A percentile compares a stretch with the other conserved stretches of the same genome.
These are phyloP conservation scores for Globisporangium irregulare DNA, from an alignment of 352 stramenopile species.

Conservation along the genomic window DNA sequence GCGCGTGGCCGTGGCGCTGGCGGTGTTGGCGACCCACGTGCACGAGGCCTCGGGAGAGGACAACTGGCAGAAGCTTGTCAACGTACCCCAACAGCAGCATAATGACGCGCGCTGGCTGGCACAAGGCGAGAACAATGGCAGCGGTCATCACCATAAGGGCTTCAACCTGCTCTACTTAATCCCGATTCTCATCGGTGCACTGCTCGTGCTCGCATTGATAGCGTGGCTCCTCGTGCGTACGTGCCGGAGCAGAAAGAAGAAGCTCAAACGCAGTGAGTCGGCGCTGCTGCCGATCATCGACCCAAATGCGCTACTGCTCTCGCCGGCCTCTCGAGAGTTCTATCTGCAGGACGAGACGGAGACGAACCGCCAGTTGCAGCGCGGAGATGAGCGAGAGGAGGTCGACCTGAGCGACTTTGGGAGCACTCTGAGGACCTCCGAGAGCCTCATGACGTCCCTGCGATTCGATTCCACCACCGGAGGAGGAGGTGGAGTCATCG, in stretches of 20 bases:
- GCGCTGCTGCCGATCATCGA: constrained; percentile 6
- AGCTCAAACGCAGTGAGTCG: constrained; percentile 9
- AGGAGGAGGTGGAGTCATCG: not conserved
- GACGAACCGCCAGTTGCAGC: not conserved
- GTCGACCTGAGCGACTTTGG: constrained; percentile 1
- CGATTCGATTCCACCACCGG: not conserved
- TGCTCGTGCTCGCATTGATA: constrained; percentile 15
- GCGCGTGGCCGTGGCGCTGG: not conserved
- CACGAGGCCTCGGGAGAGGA: not conserved
- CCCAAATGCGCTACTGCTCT: constrained; percentile 10
- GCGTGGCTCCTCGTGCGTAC: constrained; percentile 14
- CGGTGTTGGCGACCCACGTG: not conserved
- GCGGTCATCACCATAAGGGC: not conserved
- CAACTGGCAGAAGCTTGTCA: too few relatives aligned
- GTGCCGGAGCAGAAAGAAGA: constrained; percentile 9
- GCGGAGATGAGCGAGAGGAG: not conserved
- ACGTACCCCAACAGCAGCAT: not conserved
- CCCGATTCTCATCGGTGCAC: constrained; percentile 21
- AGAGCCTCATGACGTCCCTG: not conserved
- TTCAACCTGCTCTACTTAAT: constrained; percentile 37
- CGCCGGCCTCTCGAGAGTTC: constrained; percentile 1
- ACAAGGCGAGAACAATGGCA: not conserved
- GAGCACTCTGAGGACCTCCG: not conserved
- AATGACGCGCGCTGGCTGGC: not conserved
- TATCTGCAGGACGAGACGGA: not conserved